These are phyloP conservation scores for Verbascum thapsus DNA, from an alignment of 257 asterid genomes.

Conservation along the genomic window DNA sequence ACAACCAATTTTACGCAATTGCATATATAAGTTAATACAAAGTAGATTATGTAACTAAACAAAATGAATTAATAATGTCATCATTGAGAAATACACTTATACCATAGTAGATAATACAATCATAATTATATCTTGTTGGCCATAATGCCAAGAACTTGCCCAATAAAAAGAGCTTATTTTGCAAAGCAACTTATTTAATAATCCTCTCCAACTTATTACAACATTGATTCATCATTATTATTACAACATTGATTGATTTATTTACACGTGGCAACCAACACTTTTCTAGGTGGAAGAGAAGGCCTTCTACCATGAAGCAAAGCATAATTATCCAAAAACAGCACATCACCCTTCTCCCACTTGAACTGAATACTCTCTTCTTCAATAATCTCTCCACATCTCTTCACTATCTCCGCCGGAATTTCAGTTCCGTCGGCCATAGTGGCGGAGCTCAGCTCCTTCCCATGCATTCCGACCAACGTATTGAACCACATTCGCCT, in stretches of 20 bases:
- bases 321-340: slow-evolving; percentile 71
- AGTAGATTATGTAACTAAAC: too few relatives aligned
- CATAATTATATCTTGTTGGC: background rate
- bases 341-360: slow-evolving; percentile 81
- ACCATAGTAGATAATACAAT: too few relatives aligned
- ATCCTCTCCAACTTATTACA: background rate
- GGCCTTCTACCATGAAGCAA: slow-evolving; percentile 83
- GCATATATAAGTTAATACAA: too few relatives aligned
- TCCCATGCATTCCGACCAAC: slow-evolving; percentile 80
- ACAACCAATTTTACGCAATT: too few relatives aligned
- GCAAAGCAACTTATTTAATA: slow-evolving; percentile 7
- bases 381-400: slow-evolving; percentile 78
- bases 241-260: slow-evolving; percentile 9
- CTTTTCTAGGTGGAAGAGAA: slow-evolving; percentile 77
- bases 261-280: slow-evolving; percentile 74
- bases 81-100: too few relatives aligned
- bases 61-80: too few relatives aligned
- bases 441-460: slow-evolving; percentile 76
- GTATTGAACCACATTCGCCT: slow-evolving; percentile 90
- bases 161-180: slow-evolving; percentile 7
- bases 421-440: slow-evolving; percentile 81
- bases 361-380: slow-evolving; percentile 92
- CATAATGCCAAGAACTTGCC: background rate
- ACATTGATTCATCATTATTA: too few relatives aligned
- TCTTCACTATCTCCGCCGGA: slow-evolving; percentile 53